Evolutionary conservation across 192 early-diverging fungal genomes (phyloP).

Genomic region (Obelidium mucronatum): DNA sequence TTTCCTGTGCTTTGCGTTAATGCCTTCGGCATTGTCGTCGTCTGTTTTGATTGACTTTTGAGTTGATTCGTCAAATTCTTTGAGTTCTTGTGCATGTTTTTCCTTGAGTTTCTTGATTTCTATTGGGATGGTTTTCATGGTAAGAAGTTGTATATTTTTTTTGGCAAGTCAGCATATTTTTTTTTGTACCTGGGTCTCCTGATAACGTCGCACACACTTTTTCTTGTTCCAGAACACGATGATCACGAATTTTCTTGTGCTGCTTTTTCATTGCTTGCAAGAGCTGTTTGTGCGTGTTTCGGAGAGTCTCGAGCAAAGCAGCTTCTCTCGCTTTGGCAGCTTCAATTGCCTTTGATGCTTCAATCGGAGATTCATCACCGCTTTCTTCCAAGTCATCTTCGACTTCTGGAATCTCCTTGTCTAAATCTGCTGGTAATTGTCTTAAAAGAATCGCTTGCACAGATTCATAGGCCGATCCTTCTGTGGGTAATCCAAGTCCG

Average conservation of each 20-base stretch:
- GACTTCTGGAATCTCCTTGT: constrained; percentile 7
- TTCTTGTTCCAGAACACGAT: neutral
- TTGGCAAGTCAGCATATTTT: neutral
- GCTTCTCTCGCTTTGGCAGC: constrained; percentile 7
- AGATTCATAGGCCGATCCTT: neutral
- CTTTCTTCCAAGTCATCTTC: neutral
- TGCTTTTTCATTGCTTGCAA: no score
- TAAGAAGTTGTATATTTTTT: constrained; percentile 4
- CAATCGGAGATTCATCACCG: neutral
- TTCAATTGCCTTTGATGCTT: constrained; percentile 1
- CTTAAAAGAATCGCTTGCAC: neutral
- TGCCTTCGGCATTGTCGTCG: constrained; percentile 48
- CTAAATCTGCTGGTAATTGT: neutral
- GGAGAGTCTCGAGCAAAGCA: constrained; percentile 22
- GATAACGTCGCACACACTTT: neutral
- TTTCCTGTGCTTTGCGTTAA: constrained; percentile 47
- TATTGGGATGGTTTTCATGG: neutral
- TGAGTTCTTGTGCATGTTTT: constrained; percentile 50
- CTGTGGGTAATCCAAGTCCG: neutral
- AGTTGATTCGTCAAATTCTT: constrained; percentile 41
- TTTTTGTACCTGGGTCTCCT: no score
- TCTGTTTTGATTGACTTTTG: constrained; percentile 42
- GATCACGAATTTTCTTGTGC: constrained; percentile 4
- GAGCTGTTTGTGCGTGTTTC: constrained; percentile 15
- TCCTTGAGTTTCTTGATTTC: constrained; percentile 43